These are phyloP conservation scores for Podila epicladia DNA, from an alignment of 192 early-diverging fungal genomes.

Conservation along the genomic window DNA sequence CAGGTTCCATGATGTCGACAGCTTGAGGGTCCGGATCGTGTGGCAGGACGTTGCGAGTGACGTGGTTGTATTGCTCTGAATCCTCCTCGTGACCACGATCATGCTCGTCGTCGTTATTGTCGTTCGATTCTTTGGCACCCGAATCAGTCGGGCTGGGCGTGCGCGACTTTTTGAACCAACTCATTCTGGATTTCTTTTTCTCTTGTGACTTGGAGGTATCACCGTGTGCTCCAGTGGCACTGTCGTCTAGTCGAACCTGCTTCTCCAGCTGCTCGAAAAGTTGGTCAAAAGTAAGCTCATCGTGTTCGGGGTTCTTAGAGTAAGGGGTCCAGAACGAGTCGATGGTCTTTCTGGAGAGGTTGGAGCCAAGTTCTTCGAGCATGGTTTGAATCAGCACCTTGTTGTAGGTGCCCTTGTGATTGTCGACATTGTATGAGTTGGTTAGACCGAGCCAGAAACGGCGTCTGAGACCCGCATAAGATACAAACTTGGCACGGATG, in stretches of 20 bases:
- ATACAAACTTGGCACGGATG: conserved; percentile 71
- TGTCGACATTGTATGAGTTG: conserved; percentile 67
- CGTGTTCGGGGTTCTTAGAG: conserved; percentile 55
- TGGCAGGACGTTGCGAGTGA: conserved; percentile 9
- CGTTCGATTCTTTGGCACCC: neutral
- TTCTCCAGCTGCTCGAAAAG: conserved; percentile 67
- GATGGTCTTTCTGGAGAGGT: conserved; percentile 70
- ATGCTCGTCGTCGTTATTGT: conserved; percentile 17
- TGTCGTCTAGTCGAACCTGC: conserved; percentile 40
- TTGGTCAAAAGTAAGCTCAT: conserved; percentile 75
- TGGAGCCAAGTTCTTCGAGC: conserved; percentile 76
- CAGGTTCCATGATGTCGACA: conserved; percentile 26
- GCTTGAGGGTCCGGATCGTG: conserved; percentile 14
- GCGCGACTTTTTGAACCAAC: conserved; percentile 28
- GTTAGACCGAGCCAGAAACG: conserved; percentile 79
- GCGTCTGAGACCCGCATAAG: conserved; percentile 67
- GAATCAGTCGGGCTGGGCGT: neutral
- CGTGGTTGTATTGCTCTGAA: conserved; percentile 7
- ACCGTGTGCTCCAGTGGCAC: neutral
- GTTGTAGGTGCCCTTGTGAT: conserved; percentile 41
- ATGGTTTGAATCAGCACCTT: conserved; percentile 73
- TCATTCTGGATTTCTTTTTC: conserved; percentile 7
- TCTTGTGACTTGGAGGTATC: neutral
- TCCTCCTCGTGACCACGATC: neutral
- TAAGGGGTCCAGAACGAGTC: conserved; percentile 62